phyloP scores from a whole-genome alignment of 169 alveolate species.

The Ichthyophthirius multifiliis region DNA sequence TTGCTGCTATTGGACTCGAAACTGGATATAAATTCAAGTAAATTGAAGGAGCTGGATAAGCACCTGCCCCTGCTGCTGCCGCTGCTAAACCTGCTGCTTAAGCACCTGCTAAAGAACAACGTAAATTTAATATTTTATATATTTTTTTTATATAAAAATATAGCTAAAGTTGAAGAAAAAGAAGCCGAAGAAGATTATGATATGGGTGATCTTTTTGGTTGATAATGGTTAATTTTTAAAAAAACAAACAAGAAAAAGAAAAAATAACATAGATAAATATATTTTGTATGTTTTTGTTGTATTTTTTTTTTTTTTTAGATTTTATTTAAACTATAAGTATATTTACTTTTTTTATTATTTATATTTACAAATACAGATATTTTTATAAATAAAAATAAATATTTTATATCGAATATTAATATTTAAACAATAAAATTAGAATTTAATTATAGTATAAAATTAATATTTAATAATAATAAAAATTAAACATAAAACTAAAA shows the following conservation, averaged over 20 bases:
- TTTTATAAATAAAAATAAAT: too few species aligned
- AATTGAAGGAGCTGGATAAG: conserved; percentile 89
- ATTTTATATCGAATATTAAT: too few species aligned
- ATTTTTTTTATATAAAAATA: neutral
- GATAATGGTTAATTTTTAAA: conserved; percentile 50
- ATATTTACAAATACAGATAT: too few species aligned
- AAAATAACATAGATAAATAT: neutral
- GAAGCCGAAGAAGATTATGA: conserved; percentile 95
- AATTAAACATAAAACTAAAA: too few species aligned
- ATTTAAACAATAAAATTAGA: too few species aligned
- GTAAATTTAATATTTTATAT: neutral
- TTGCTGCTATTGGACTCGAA: conserved; percentile 94
- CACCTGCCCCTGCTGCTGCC: conserved; percentile 81
- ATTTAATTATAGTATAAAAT: too few species aligned
- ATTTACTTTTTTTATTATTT: too few species aligned
- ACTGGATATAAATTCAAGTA: conserved; percentile 94
- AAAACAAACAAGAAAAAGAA: neutral
- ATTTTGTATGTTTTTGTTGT: too few species aligned
- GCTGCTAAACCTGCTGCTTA: conserved; percentile 71
- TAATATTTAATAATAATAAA: too few species aligned
- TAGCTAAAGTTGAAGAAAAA: conserved; percentile 56
- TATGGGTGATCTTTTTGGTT: conserved; percentile 88
- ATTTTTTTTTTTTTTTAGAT: too few species aligned
- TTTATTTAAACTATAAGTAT: too few species aligned
- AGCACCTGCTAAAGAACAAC: conserved; percentile 75